phyloP scores from a whole-genome alignment of 202 grass and related monocot species.

The Carex sylvatica region DNA sequence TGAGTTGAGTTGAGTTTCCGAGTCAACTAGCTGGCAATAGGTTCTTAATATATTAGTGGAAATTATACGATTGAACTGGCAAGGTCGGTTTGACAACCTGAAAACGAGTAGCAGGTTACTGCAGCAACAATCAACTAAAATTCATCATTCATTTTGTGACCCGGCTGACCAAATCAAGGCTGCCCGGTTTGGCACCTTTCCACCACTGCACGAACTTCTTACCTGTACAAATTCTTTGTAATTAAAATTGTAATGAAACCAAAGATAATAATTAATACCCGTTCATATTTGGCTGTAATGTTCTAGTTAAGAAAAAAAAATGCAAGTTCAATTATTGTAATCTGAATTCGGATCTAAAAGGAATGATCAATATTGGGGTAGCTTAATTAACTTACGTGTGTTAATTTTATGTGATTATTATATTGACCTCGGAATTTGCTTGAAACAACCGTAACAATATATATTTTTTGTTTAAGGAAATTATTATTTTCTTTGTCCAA shows the following conservation, averaged over 20 bases:
- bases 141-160: background rate
- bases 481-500: too few species aligned
- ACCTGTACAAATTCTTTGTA: background rate
- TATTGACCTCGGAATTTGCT: background rate
- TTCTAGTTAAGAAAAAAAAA: background rate
- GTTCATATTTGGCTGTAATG: background rate
- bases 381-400: background rate
- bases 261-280: too few species aligned
- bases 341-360: background rate
- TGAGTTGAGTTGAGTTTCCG: background rate
- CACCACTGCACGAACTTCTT: background rate
- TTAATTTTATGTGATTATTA: background rate
- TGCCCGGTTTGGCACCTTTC: background rate
- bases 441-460: too few species aligned
- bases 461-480: too few species aligned
- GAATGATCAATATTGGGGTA: background rate
- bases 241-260: background rate
- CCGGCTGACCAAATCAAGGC: background rate
- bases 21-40: too few species aligned
- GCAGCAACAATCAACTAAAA: too few species aligned
- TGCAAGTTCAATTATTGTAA: background rate
- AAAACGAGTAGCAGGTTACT: background rate
- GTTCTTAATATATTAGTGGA: background rate
- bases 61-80: background rate
- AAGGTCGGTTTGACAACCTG: constrained; percentile 12